A percentile compares a stretch with the other conserved stretches of the same genome.
Evolutionary conservation across 2,329 filamentous ascomycete species (phyloP).

Genomic region (Aureobasidium sp.): DNA sequence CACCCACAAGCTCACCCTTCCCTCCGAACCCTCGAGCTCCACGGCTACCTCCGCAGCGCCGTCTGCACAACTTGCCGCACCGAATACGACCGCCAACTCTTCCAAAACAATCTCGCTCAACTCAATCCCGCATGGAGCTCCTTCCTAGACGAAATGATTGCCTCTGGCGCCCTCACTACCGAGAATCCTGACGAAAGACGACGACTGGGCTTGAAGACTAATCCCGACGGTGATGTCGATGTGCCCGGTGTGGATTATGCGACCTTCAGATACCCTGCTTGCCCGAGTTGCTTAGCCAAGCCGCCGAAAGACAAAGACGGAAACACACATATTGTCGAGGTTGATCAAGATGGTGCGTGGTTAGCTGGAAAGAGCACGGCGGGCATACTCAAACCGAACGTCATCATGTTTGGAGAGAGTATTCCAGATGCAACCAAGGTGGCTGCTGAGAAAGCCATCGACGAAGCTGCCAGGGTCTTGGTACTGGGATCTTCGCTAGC

Average conservation of each 20-base stretch:
- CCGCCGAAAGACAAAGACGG: constrained; percentile 52
- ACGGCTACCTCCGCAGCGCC: constrained; percentile 77
- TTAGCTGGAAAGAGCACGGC: constrained; percentile 39
- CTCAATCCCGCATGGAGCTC: constrained; percentile 82
- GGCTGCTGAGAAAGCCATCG: constrained; percentile 70
- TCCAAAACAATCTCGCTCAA: constrained; percentile 65
- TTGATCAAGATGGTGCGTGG: constrained; percentile 78
- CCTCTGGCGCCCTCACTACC: constrained; percentile 65
- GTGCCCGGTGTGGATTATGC: constrained; percentile 78
- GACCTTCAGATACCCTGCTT: constrained; percentile 85
- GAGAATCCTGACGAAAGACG: constrained; percentile 64
- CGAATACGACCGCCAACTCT: constrained; percentile 60
- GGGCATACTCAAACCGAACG: constrained; percentile 83
- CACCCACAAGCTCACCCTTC: constrained; percentile 68
- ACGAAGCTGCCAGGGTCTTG: constrained; percentile 64
- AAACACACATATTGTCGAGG: constrained; percentile 49
- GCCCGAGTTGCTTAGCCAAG: constrained; percentile 64
- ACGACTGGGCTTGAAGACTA: constrained; percentile 65
- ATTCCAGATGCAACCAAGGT: constrained; percentile 62
- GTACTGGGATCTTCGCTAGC: constrained; percentile 84
- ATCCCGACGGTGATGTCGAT: constrained; percentile 93
- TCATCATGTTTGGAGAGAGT: constrained; percentile 94
- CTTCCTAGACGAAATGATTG: constrained; percentile 64
- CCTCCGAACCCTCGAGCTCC: constrained; percentile 72
- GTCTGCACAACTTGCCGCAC: constrained; percentile 71